A percentile compares a stretch with the other conserved stretches of the same genome.
These are phyloP conservation scores for Nemania bipapillata DNA, from an alignment of 2,329 filamentous ascomycete genomes.

Conservation along the genomic window DNA sequence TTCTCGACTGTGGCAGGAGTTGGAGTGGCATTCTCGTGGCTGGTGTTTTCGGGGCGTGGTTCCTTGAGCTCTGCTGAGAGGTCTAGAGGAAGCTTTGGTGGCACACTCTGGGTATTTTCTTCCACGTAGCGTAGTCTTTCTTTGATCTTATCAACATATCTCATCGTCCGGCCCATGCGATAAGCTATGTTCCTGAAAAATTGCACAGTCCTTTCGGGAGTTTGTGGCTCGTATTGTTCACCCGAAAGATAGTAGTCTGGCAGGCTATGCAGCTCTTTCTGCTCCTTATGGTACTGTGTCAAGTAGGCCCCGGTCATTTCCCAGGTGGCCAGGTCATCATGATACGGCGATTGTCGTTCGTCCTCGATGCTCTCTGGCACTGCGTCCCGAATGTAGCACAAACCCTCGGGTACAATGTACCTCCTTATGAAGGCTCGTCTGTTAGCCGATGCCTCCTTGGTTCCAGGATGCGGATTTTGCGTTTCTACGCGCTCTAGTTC, in stretches of 20 bases:
- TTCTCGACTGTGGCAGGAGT: slow-evolving; percentile 15
- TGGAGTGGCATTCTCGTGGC: not conserved
- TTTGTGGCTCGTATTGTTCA: slow-evolving; percentile 27
- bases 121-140: slow-evolving; percentile 39
- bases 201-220: slow-evolving; percentile 45
- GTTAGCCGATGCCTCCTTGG: not conserved
- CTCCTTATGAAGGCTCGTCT: slow-evolving; percentile 34
- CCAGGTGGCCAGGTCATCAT: slow-evolving; percentile 46
- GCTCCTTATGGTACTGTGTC: slow-evolving; percentile 15
- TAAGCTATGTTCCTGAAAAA: slow-evolving; percentile 54
- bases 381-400: slow-evolving; percentile 15
- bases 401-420: slow-evolving; percentile 34
- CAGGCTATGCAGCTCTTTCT: slow-evolving; percentile 2
- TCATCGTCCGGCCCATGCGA: slow-evolving; percentile 55
- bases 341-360: slow-evolving; percentile 40
- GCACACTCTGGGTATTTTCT: not conserved
- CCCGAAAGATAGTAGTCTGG: slow-evolving; percentile 4
- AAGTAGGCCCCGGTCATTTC: slow-evolving; percentile 37
- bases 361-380: slow-evolving; percentile 17
- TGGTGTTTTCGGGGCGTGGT: slow-evolving; percentile 24
- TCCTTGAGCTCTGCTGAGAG: slow-evolving; percentile 31
- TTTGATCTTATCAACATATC: slow-evolving; percentile 42
- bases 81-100: slow-evolving; percentile 22
- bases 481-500: slow-evolving; percentile 34
- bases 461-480: not conserved